These are phyloP conservation scores for Ramaria sp. DNA, from an alignment of 768 basidiomycete species.

Conservation along the genomic window DNA sequence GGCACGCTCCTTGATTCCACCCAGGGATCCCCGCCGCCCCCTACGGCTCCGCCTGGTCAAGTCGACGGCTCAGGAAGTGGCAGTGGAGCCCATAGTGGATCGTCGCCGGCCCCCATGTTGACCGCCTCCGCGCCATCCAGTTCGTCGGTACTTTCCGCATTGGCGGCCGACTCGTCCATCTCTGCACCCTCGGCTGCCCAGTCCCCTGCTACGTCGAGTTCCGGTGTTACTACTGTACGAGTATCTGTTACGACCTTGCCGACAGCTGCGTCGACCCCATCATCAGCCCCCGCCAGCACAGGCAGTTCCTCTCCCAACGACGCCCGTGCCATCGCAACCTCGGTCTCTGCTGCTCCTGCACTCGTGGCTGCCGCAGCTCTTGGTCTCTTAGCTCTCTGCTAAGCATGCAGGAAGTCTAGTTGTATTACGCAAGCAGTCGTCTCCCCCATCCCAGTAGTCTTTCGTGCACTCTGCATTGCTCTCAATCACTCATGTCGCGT, in stretches of 20 bases:
- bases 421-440: too few species aligned
- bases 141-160: background rate
- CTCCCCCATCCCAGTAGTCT: background rate
- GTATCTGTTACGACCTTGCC: background rate
- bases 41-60: conserved; percentile 4
- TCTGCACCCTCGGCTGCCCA: background rate
- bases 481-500: background rate
- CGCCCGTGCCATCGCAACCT: background rate
- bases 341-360: background rate
- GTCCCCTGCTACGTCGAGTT: background rate
- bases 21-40: conserved; percentile 16
- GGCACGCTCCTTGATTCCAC: conserved; percentile 43
- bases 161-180: background rate
- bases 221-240: background rate
- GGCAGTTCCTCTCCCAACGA: background rate
- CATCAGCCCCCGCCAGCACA: background rate
- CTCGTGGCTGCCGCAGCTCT: background rate
- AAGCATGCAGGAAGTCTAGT: background rate
- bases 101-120: background rate
- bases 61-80: conserved; percentile 3
- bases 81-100: background rate
- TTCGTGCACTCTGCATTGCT: background rate
- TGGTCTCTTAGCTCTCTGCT: background rate
- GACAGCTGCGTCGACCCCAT: background rate
- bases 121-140: background rate